Conservation (phyloP, 208 protist species). For the Hexamita inflata region DNA sequence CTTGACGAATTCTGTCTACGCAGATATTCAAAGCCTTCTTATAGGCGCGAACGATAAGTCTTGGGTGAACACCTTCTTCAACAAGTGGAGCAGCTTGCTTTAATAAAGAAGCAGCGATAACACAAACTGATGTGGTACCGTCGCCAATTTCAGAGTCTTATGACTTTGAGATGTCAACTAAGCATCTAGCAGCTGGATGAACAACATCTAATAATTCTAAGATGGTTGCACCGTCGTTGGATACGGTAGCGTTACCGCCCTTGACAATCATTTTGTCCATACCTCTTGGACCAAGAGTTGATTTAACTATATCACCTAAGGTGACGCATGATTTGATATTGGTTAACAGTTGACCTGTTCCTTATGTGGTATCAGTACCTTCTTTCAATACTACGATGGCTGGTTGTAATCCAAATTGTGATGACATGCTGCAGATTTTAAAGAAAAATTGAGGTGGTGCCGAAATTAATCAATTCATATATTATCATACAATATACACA, state of each 20-base stretch:
- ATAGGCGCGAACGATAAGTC: constrained; percentile 86
- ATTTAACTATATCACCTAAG: constrained; percentile 65
- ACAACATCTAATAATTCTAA: constrained; percentile 99
- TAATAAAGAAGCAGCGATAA: constrained; percentile 92
- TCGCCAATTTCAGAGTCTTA: constrained; percentile 84
- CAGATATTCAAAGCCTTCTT: constrained; percentile 55
- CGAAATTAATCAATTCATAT: too few relatives aligned
- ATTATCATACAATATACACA: too few relatives aligned
- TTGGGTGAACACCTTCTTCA: constrained; percentile 96
- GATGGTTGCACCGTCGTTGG: constrained; percentile 99
- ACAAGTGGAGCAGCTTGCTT: constrained; percentile 87
- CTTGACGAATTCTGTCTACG: constrained; percentile 57
- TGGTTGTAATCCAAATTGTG: constrained; percentile 45
- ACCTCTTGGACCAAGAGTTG: constrained; percentile 87
- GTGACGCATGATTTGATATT: constrained; percentile 97
- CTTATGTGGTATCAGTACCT: constrained; percentile 97
- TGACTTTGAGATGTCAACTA: constrained; percentile 97
- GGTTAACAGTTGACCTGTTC: constrained; percentile 91
- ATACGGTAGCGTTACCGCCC: constrained; percentile 62
- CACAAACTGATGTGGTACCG: constrained; percentile 97
- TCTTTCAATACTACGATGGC: constrained; percentile 96
- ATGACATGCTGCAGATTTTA: constrained; percentile 56
- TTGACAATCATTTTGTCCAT: constrained; percentile 98
- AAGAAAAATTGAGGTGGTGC: neutral
- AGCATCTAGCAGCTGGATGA: constrained; percentile 89